Evolutionary conservation across 768 basidiomycete species (phyloP).

Genomic region (Xerocomellus chrysenteron): DNA sequence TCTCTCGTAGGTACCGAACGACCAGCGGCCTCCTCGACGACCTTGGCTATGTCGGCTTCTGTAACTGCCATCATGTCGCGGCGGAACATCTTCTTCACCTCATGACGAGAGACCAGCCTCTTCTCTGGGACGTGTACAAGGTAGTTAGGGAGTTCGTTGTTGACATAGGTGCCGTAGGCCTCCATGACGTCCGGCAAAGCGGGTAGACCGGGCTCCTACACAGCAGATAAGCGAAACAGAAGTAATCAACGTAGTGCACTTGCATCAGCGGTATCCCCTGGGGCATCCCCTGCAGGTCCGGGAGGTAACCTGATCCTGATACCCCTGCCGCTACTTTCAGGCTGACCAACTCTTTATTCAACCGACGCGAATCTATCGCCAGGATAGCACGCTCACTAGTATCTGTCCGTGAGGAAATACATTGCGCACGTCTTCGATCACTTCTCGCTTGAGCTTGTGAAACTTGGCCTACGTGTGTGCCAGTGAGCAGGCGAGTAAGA

Average conservation of each 20-base stretch:
- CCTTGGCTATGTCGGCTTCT: slow-evolving; percentile 23
- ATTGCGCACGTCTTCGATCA: slow-evolving; percentile 27
- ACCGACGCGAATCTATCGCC: background rate
- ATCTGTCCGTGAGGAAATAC: slow-evolving; percentile 31
- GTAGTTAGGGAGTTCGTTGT: slow-evolving; percentile 32
- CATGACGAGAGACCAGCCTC: slow-evolving; percentile 29
- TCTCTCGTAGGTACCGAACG: slow-evolving; percentile 28
- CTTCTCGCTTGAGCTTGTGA: slow-evolving; percentile 29
- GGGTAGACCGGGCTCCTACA: slow-evolving; percentile 15
- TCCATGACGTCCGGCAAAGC: slow-evolving; percentile 27
- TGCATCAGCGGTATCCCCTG: slow-evolving; percentile 5
- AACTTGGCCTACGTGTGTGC: slow-evolving; percentile 24
- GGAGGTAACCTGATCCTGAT: slow-evolving; percentile 23
- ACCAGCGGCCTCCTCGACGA: slow-evolving; percentile 17
- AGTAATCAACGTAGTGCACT: background rate
- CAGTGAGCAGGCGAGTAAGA: background rate
- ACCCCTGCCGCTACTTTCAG: slow-evolving; percentile 25
- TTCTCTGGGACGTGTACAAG: slow-evolving; percentile 28
- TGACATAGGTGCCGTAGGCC: slow-evolving; percentile 20
- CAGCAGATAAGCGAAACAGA: background rate
- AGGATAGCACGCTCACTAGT: slow-evolving; percentile 16
- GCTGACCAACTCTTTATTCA: slow-evolving; percentile 8
- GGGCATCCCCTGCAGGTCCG: slow-evolving; percentile 3
- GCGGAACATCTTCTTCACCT: slow-evolving; percentile 33
- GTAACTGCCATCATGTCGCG: slow-evolving; percentile 25